phyloP scores from a whole-genome alignment of 805 yeast genomes.

The Sungouiella thailandica region DNA sequence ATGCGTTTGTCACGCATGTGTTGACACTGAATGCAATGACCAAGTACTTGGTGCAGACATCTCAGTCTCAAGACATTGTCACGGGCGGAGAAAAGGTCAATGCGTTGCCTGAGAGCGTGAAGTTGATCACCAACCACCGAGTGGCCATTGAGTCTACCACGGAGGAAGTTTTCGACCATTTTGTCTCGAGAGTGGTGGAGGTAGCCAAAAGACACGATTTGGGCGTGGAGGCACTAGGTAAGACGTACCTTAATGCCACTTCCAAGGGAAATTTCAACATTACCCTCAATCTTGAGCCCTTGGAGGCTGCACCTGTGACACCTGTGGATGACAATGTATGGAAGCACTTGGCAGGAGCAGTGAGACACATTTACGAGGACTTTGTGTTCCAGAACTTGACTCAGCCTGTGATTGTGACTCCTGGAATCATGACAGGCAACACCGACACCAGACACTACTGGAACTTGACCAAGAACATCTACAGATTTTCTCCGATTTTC shows the following conservation, averaged over 20 bases:
- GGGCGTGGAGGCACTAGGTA: slow-evolving; percentile 41
- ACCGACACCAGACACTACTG: slow-evolving; percentile 61
- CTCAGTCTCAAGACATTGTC: slow-evolving; percentile 65
- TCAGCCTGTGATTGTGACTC: slow-evolving; percentile 37
- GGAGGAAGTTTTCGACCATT: slow-evolving; percentile 35
- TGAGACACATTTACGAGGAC: slow-evolving; percentile 16
- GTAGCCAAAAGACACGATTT: slow-evolving; percentile 45
- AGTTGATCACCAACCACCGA: slow-evolving; percentile 57
- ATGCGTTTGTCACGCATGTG: slow-evolving; percentile 27
- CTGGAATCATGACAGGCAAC: slow-evolving; percentile 52
- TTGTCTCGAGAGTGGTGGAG: slow-evolving; percentile 28
- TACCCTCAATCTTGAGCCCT: slow-evolving; percentile 11
- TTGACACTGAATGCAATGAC: slow-evolving; percentile 15
- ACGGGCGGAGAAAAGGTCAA: slow-evolving; percentile 72
- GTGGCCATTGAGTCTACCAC: slow-evolving; percentile 53
- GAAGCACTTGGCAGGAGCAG: slow-evolving; percentile 14
- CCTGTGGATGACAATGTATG: slow-evolving; percentile 28
- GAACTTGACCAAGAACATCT: slow-evolving; percentile 50
- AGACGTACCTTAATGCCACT: slow-evolving; percentile 18
- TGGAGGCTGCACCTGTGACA: slow-evolving; percentile 52
- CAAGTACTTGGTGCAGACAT: slow-evolving; percentile 48
- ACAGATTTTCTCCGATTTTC: slow-evolving; percentile 38
- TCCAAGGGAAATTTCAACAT: slow-evolving; percentile 41
- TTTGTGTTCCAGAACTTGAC: slow-evolving; percentile 18
- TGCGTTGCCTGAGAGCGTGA: slow-evolving; percentile 66